Percentiles rank a stretch among this genome's conserved stretches.
Evolutionary conservation across 2,329 filamentous ascomycete species (phyloP).

Genomic region (Colletotrichum musae): DNA sequence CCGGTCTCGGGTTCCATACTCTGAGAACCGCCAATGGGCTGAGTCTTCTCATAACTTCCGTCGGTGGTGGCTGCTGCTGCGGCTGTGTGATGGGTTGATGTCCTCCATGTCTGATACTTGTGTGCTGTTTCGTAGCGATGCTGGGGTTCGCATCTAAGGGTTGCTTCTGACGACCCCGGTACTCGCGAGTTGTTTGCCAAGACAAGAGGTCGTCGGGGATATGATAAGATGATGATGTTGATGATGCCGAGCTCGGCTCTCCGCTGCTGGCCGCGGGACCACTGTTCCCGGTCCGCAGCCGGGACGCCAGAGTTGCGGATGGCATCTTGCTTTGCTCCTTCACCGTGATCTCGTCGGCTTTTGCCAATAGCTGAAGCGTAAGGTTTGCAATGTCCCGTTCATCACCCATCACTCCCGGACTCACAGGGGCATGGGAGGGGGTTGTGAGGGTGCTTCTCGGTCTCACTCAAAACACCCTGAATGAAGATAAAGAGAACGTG

Average conservation of each 20-base stretch:
- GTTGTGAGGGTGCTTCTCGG: not conserved
- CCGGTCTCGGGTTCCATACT: conserved; percentile 14
- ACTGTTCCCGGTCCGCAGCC: not conserved
- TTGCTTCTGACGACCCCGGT: conserved; percentile 11
- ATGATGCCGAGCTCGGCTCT: not conserved
- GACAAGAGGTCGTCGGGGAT: not conserved
- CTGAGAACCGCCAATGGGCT: conserved; percentile 19
- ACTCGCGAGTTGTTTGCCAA: not conserved
- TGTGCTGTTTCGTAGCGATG: not conserved
- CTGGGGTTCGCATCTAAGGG: not conserved
- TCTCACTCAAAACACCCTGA: not conserved
- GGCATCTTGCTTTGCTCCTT: conserved; percentile 29
- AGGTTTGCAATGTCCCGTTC: conserved; percentile 24
- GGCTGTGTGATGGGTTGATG: not conserved
- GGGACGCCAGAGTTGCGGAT: conserved; percentile 6
- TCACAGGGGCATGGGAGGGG: conserved; percentile 6
- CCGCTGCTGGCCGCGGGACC: not conserved
- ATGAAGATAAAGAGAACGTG: not conserved
- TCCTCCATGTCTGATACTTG: not conserved
- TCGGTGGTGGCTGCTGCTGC: not conserved
- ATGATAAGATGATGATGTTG: not conserved
- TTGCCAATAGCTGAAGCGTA: conserved; percentile 27
- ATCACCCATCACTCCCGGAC: conserved; percentile 22
- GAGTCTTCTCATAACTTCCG: conserved; percentile 13
- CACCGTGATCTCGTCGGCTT: conserved; percentile 8